These are phyloP conservation scores for Mycena kentingensis DNA, from an alignment of 768 basidiomycete species.

Conservation along the genomic window DNA sequence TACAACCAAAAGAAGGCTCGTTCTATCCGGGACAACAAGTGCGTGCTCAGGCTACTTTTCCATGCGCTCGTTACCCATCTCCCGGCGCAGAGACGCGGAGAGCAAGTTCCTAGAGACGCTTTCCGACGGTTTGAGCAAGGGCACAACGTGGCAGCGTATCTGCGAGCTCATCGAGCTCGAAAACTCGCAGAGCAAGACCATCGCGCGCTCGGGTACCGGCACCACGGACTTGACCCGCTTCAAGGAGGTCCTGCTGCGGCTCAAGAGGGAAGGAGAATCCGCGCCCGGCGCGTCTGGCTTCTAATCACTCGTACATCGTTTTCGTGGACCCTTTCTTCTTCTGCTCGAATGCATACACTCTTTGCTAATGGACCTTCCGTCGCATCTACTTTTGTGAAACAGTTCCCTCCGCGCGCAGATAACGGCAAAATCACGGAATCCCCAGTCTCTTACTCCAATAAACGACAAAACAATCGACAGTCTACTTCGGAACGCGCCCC, in stretches of 20 bases:
- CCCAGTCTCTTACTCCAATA: no score
- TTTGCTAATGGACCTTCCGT: no score
- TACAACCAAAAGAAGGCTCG: constrained; percentile 88
- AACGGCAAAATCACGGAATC: no score
- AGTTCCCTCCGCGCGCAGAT: no score
- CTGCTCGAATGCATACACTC: background rate
- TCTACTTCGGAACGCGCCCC: no score
- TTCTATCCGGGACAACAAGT: constrained; percentile 96
- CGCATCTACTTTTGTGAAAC: no score
- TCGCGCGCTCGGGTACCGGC: constrained; percentile 81
- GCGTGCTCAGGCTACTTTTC: constrained; percentile 26
- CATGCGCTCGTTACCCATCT: background rate
- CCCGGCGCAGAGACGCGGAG: constrained; percentile 73
- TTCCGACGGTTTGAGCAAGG: constrained; percentile 75
- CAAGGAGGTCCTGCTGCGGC: constrained; percentile 88
- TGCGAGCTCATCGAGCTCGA: constrained; percentile 82
- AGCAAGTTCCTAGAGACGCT: constrained; percentile 74
- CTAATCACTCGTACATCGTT: constrained; percentile 41
- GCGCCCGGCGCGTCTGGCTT: constrained; percentile 95
- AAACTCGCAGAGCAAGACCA: constrained; percentile 97
- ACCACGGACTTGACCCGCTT: constrained; percentile 88
- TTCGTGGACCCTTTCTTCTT: background rate
- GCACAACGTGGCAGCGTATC: constrained; percentile 97
- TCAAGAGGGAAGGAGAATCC: constrained; percentile 87
- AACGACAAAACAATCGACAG: no score